Conservation (phyloP, 352 stramenopile species). For the Pythium dissimile region DNA sequence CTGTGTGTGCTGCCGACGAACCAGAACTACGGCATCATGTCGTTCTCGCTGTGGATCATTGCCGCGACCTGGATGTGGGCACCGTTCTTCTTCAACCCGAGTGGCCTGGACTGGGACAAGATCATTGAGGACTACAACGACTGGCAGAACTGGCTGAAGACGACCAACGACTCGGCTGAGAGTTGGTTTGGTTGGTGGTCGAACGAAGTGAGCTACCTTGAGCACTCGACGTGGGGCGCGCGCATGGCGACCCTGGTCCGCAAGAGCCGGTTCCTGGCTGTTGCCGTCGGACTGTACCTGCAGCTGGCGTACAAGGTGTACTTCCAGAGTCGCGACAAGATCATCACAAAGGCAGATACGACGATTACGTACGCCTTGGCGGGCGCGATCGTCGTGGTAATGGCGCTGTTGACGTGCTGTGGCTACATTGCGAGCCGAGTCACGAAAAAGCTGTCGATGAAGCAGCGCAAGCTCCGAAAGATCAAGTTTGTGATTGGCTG, state of each 20-base stretch:
- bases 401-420: constrained; percentile 74
- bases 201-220: constrained; percentile 76
- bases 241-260: constrained; percentile 71
- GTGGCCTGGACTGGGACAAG: constrained; percentile 97
- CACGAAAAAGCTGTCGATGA: constrained; percentile 90
- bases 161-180: constrained; percentile 81
- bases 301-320: constrained; percentile 68
- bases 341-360: constrained; percentile 55
- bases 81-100: constrained; percentile 95
- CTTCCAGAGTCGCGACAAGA: constrained; percentile 54
- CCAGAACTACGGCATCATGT: constrained; percentile 97
- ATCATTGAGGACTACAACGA: constrained; percentile 92
- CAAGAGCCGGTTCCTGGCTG: constrained; percentile 74
- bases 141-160: constrained; percentile 94
- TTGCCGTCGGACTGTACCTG: constrained; percentile 43
- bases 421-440: constrained; percentile 83
- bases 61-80: constrained; percentile 86
- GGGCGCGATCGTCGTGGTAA: constrained; percentile 60
- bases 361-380: constrained; percentile 63
- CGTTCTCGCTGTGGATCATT: constrained; percentile 96
- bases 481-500: constrained; percentile 84
- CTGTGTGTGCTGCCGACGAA: constrained; percentile 92
- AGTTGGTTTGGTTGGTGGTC: constrained; percentile 89
- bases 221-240: constrained; percentile 63
- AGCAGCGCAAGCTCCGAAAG: constrained; percentile 87